Percentiles rank a stretch among this genome's conserved stretches.
phyloP scores from a whole-genome alignment of 129 eudicot species.

The Lactuca sativa region DNA sequence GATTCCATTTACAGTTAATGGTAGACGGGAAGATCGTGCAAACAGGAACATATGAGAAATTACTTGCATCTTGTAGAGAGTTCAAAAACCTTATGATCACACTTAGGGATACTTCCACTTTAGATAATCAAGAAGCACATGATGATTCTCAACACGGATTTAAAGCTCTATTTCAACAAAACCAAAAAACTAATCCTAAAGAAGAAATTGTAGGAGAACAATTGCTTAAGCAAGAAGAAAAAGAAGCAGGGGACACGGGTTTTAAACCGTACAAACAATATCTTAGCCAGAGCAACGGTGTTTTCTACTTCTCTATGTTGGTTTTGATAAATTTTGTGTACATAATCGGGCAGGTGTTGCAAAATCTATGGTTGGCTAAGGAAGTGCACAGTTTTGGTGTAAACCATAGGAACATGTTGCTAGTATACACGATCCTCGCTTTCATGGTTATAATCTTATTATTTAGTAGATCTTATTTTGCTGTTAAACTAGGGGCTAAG shows the following conservation, averaged over 20 bases:
- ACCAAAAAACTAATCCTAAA: conserved; percentile 17
- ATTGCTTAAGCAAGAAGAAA: conserved; percentile 60
- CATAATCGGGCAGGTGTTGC: conserved; percentile 51
- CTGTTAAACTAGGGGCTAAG: conserved; percentile 38
- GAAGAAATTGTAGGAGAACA: conserved; percentile 42
- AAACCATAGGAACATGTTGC: conserved; percentile 32
- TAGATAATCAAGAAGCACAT: conserved; percentile 9
- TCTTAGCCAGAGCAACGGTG: conserved; percentile 54
- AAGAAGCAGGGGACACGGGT: conserved; percentile 65
- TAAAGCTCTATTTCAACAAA: conserved; percentile 29
- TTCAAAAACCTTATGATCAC: conserved; percentile 49
- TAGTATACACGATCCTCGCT: conserved; percentile 48
- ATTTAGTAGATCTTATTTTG: conserved; percentile 45
- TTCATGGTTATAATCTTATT: conserved; percentile 41
- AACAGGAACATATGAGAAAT: conserved; percentile 44
- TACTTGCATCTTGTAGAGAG: conserved; percentile 48
- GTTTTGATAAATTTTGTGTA: conserved; percentile 33
- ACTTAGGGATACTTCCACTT: conserved; percentile 32
- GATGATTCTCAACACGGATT: conserved; percentile 18
- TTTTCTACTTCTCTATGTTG: conserved; percentile 46
- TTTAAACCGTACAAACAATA: conserved; percentile 60
- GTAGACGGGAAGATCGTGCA: conserved; percentile 50
- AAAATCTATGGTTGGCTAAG: conserved; percentile 58
- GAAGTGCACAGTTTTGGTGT: conserved; percentile 35
- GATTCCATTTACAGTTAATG: conserved; percentile 44